Evolutionary conservation across 805 yeast genomes (phyloP), one percentile per base, ranked within the genome.

Genomic region (Metschnikowia santaceciliae): DNA sequence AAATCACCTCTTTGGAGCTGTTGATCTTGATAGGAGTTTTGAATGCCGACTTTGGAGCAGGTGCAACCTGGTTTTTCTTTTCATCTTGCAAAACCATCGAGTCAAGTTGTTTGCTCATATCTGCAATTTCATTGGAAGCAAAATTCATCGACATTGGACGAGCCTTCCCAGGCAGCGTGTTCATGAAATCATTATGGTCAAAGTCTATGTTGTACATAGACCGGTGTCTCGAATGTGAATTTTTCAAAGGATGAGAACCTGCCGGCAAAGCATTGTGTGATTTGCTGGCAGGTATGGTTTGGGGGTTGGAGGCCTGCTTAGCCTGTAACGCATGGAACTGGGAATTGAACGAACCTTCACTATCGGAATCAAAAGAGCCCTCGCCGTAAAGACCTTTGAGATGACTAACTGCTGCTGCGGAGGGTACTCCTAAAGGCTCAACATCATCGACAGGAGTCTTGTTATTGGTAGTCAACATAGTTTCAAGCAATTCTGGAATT

Each of bases 391-490:
- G 52, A 6, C 57, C 42, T 17, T 58, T 56, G 43, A 68, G 62
- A 30, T 69, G 71, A 34, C 61, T 64, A 35, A 55, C 61, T 1
- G 75, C 71, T 6, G 62, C 71, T 39, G 55, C 57, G 26, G 68
- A 61, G 4, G 76, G 77, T 5, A 66, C 51, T 2, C 74, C 75
- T 17, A 69, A 59, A n/a, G 73, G 74, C 44, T 69, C 74, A 40
- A 68, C 23, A 32, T 30, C 19, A 6, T 26, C n/a, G 7, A 5
- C 11, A 19, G 36, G n/a, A 22, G 19, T 19, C 30, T 30, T 39
- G 15, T 17, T 30, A 6, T 26, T 43, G 11, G 30, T 15, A 23
- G 14, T 13, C 6, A 7, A 17, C n/a, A 17, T 15, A 26, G 23
- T 36, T 22, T 66, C 69, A 32, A 61, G 61, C 23, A 73, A 60